Conservation (phyloP, 139 green algal species). For the Tetratostichococcus sp. region DNA sequence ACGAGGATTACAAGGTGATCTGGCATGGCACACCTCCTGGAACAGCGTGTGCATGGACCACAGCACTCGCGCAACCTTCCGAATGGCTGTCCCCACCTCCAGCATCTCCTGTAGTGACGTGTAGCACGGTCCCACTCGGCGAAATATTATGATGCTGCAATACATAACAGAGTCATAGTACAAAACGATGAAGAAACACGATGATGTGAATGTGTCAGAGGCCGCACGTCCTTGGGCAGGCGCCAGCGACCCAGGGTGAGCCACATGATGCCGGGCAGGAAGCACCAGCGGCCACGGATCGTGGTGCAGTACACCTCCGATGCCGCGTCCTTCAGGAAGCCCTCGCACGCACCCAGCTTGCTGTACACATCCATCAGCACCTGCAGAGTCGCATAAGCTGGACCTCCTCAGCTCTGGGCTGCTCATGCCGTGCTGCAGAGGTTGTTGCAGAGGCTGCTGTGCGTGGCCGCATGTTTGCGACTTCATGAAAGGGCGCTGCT, state of each 20-base stretch:
- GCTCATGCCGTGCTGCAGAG: too few relatives aligned
- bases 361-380: slow-evolving; percentile 28
- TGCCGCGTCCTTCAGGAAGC: slow-evolving; percentile 16
- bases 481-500: too few relatives aligned
- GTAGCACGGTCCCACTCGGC: slow-evolving; percentile 3
- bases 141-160: too few relatives aligned
- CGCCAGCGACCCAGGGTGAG: neutral
- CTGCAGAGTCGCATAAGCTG: neutral
- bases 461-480: too few relatives aligned
- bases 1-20: too few relatives aligned
- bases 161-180: too few relatives aligned
- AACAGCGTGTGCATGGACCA: slow-evolving; percentile 27
- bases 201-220: too few relatives aligned
- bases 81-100: slow-evolving; percentile 17
- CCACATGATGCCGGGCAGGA: slow-evolving; percentile 18
- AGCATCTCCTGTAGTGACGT: slow-evolving; percentile 20
- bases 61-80: slow-evolving; percentile 20
- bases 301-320: slow-evolving; percentile 13
- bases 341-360: slow-evolving; percentile 18
- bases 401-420: too few relatives aligned
- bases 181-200: too few relatives aligned
- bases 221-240: neutral
- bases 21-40: slow-evolving; percentile 13
- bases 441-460: too few relatives aligned
- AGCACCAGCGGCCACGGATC: slow-evolving; percentile 24